Evolutionary conservation across 1,284 basidiomycete species (phyloP), one percentile per base, ranked within the genome.

Genomic region (Rhodotorula mucilaginosa): DNA sequence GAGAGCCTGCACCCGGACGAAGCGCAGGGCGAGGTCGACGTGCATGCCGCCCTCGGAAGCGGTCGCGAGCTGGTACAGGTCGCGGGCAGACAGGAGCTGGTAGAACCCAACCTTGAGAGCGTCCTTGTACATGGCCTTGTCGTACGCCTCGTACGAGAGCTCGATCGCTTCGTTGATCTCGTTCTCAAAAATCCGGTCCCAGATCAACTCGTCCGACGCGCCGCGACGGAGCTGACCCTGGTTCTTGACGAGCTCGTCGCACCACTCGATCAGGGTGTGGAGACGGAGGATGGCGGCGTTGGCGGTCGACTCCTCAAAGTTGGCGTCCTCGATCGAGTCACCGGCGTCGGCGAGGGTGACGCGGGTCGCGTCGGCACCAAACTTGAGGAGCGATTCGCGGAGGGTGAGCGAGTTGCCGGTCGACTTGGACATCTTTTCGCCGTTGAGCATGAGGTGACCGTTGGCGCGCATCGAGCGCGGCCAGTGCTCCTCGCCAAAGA

Each of bases 401-500:
- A 94, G 82, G 1, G 91, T 94, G 83, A 93, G 82, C 57, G 88
- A 90, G 81, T 93, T 93, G 21, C 93, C 97, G 59, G 92, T 97
- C 82, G 91, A 92, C 87, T 99, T 98, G 70, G 88, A 90, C 97
- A 99, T 99, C 86, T 99, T 99, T 85, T 95, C 91, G 51, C 96
- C 96, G 82, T 99, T 99, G 81, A 99, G 83, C 91, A 96, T 91
- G 83, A 99, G 83, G 81, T 99, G 97, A 0, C 97, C 97, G 81
- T 99, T 99, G 69, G 91, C 90, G 46, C 97, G 89, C 85, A 99
- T 93, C 76, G 91, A 89, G 74, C 87, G 79, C 2, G 97, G 97
- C 92, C 92, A 95, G 82, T 95, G 93, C 79, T 93, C 87, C 81
- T 94, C 92, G 58, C 91, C 88, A 88, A 99, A 98, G 62, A 99